phyloP scores from a whole-genome alignment of 495 filamentous ascomycete genomes.

The Aspergillus haitiensis region DNA sequence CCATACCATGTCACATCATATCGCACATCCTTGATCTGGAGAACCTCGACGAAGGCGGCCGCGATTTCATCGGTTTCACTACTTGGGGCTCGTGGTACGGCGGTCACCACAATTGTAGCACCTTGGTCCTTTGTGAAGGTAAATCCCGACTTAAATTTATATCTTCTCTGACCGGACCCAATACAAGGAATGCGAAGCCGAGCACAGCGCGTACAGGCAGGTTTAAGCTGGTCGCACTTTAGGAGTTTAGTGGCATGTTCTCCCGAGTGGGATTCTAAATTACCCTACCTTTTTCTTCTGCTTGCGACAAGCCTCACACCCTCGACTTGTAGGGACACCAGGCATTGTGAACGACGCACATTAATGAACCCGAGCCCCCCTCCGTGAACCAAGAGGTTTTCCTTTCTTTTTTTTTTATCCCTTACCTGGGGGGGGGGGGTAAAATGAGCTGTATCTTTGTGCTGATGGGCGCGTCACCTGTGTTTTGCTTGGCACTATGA shows the following conservation, averaged over 20 bases:
- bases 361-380: too few relatives aligned
- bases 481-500: too few relatives aligned
- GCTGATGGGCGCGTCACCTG: too few relatives aligned
- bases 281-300: constrained; percentile 47
- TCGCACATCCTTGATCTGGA: constrained; percentile 36
- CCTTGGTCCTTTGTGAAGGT: neutral
- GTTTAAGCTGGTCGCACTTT: constrained; percentile 40
- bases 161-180: constrained; percentile 44
- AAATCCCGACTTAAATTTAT: constrained; percentile 38
- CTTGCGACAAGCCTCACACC: constrained; percentile 48
- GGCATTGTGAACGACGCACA: constrained; percentile 33
- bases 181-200: constrained; percentile 42
- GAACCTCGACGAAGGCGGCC: constrained; percentile 24
- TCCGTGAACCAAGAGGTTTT: too few relatives aligned
- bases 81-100: constrained; percentile 11
- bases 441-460: too few relatives aligned
- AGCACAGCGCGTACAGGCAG: constrained; percentile 40
- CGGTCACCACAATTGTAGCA: neutral
- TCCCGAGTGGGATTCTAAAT: neutral
- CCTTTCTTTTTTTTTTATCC: too few relatives aligned
- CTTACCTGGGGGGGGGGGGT: too few relatives aligned
- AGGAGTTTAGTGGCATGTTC: neutral
- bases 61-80: constrained; percentile 20
- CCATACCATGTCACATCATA: constrained; percentile 40
- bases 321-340: constrained; percentile 47